Evolutionary conservation across 805 yeast species (phyloP).

Genomic region (Lipomyces kockii): DNA sequence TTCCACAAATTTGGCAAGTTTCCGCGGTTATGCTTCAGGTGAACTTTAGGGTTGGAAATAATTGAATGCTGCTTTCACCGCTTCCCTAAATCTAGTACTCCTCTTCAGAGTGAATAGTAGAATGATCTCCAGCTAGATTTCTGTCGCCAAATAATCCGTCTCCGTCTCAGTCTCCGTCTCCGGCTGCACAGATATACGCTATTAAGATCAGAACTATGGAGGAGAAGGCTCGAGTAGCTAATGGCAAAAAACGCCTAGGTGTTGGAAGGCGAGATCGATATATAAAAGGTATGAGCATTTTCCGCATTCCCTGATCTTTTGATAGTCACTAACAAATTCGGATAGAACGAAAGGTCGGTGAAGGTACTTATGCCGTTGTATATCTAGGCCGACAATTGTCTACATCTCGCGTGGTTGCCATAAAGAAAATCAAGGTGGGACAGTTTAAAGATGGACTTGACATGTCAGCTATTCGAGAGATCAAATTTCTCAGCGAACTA

Average conservation of each 20-base stretch:
- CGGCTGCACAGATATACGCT: too few species aligned
- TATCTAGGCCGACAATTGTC: slow-evolving; percentile 50
- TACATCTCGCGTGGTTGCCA: slow-evolving; percentile 71
- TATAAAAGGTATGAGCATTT: slow-evolving; percentile 14
- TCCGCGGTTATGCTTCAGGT: too few species aligned
- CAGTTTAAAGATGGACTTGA: slow-evolving; percentile 95
- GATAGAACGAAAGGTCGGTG: slow-evolving; percentile 87
- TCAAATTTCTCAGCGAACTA: slow-evolving; percentile 83
- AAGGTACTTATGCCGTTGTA: slow-evolving; percentile 98
- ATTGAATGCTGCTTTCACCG: too few species aligned
- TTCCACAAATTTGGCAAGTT: too few species aligned
- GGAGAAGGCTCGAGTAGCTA: background rate
- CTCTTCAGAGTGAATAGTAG: too few species aligned
- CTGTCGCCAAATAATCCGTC: too few species aligned
- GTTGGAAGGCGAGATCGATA: slow-evolving; percentile 22
- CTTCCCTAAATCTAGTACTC: too few species aligned
- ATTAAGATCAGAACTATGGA: background rate
- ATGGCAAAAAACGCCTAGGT: slow-evolving; percentile 7
- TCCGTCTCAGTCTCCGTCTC: too few species aligned
- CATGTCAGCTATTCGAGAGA: slow-evolving; percentile 96
- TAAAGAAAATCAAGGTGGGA: slow-evolving; percentile 93
- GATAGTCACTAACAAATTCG: background rate
- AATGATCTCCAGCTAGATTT: too few species aligned
- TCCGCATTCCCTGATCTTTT: too few species aligned
- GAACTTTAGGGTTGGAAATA: too few species aligned